Percentiles rank a stretch among this genome's conserved stretches.
Conservation (phyloP, 2,329 filamentous ascomycete genomes). For the Phaeosphaeriaceae sp. region DNA sequence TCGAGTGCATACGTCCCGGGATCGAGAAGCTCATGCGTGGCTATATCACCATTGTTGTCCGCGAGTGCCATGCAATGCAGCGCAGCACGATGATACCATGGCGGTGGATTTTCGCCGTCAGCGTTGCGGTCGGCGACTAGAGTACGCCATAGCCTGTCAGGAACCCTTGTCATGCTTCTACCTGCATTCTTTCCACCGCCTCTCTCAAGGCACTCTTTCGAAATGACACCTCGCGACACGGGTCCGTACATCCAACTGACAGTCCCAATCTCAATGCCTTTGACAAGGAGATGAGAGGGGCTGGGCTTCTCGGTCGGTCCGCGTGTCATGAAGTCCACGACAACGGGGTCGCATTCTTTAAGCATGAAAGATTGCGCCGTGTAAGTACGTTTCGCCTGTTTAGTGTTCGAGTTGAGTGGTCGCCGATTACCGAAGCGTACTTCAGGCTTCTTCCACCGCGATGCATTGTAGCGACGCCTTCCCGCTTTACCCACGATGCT, state of each 20-base stretch:
- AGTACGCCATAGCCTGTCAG: slow-evolving; percentile 15
- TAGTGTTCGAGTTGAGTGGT: neutral
- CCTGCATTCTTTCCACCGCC: neutral
- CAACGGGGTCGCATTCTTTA: too few relatives aligned
- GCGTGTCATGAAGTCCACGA: too few relatives aligned
- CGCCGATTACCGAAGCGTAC: neutral
- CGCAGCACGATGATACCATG: slow-evolving; percentile 21
- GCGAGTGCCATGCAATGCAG: neutral
- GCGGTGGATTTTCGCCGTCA: slow-evolving; percentile 10
- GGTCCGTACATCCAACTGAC: too few relatives aligned
- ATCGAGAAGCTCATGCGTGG: neutral
- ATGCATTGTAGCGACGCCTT: slow-evolving; percentile 7
- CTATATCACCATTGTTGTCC: slow-evolving; percentile 1
- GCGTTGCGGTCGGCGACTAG: slow-evolving; percentile 17
- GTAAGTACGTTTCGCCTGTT: too few relatives aligned
- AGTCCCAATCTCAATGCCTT: too few relatives aligned
- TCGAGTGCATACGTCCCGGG: neutral
- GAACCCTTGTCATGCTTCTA: neutral
- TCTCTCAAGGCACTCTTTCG: neutral
- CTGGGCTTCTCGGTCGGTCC: too few relatives aligned
- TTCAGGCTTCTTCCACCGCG: neutral
- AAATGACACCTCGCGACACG: neutral
- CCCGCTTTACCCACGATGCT: slow-evolving; percentile 15
- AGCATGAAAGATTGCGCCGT: too few relatives aligned
- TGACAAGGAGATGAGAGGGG: too few relatives aligned